Evolutionary conservation across 1,284 basidiomycete genomes (phyloP).

Genomic region (Ganoderma resinaceum): DNA sequence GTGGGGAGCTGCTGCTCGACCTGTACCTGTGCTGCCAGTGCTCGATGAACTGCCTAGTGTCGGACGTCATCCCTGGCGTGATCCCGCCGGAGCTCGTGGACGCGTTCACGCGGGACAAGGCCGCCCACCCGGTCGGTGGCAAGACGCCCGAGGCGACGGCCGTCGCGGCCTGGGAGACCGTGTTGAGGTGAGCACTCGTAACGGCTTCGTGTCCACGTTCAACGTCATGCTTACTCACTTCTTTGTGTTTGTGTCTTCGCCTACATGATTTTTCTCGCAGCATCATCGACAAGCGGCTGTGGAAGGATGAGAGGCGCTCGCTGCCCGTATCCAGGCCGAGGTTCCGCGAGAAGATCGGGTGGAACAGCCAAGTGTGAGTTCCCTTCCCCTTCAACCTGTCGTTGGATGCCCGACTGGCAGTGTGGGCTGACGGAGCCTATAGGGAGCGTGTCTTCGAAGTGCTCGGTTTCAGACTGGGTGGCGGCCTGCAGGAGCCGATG

Average conservation of each 20-base stretch:
- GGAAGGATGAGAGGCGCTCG: constrained; percentile 68
- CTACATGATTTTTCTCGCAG: constrained; percentile 35
- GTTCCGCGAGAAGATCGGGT: constrained; percentile 73
- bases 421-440: constrained; percentile 19
- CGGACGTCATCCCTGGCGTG: constrained; percentile 73
- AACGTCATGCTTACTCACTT: neutral
- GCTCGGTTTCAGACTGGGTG: constrained; percentile 59
- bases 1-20: constrained; percentile 70
- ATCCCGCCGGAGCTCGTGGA: constrained; percentile 62
- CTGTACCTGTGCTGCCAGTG: constrained; percentile 86
- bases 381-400: constrained; percentile 42
- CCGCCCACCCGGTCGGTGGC: constrained; percentile 46
- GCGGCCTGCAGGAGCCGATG: constrained; percentile 40
- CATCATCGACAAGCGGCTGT: constrained; percentile 75
- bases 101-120: constrained; percentile 49
- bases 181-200: constrained; percentile 59
- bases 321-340: constrained; percentile 59
- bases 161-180: constrained; percentile 65
- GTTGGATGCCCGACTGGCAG: no score
- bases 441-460: constrained; percentile 63
- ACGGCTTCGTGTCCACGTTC: neutral
- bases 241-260: neutral
- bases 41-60: constrained; percentile 71
- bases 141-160: constrained; percentile 58
- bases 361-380: constrained; percentile 61